phyloP scores from a whole-genome alignment of 2,329 filamentous ascomycete species.

The Phaeosphaeriaceae sp. region DNA sequence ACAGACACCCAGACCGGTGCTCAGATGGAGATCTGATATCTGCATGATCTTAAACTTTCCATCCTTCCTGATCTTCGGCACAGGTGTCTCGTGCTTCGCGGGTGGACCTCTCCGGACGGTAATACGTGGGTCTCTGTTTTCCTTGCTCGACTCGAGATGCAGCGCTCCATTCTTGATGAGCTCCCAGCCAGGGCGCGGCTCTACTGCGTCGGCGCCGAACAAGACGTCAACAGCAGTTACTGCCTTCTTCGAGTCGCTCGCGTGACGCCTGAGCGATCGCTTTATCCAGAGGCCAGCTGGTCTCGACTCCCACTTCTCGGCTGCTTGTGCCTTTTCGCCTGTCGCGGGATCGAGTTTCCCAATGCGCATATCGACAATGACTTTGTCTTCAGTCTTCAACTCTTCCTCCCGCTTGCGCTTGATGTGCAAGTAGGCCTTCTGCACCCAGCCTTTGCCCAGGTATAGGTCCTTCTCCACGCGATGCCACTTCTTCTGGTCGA shows the following conservation, averaged over 20 bases:
- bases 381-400: conserved; percentile 73
- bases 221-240: conserved; percentile 85
- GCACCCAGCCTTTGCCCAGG: conserved; percentile 74
- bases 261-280: conserved; percentile 73
- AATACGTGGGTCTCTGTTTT: conserved; percentile 73
- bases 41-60: conserved; percentile 98
- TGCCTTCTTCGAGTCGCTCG: conserved; percentile 75
- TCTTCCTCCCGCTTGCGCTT: conserved; percentile 87
- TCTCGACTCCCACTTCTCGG: conserved; percentile 78
- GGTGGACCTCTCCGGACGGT: conserved; percentile 78
- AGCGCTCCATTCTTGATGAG: conserved; percentile 71
- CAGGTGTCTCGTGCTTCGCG: conserved; percentile 69
- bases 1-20: conserved; percentile 85
- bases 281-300: conserved; percentile 83
- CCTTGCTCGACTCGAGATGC: conserved; percentile 69
- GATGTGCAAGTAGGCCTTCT: conserved; percentile 81
- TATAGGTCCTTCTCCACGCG: conserved; percentile 90
- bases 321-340: conserved; percentile 62
- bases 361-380: conserved; percentile 80
- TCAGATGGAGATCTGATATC: conserved; percentile 90
- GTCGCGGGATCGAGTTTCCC: conserved; percentile 73
- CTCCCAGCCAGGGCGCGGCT: conserved; percentile 85
- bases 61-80: conserved; percentile 81
- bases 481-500: conserved; percentile 77
- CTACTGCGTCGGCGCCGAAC: conserved; percentile 89